Conservation (phyloP, 352 stramenopile species). For the Peronospora tabacina region DNA sequence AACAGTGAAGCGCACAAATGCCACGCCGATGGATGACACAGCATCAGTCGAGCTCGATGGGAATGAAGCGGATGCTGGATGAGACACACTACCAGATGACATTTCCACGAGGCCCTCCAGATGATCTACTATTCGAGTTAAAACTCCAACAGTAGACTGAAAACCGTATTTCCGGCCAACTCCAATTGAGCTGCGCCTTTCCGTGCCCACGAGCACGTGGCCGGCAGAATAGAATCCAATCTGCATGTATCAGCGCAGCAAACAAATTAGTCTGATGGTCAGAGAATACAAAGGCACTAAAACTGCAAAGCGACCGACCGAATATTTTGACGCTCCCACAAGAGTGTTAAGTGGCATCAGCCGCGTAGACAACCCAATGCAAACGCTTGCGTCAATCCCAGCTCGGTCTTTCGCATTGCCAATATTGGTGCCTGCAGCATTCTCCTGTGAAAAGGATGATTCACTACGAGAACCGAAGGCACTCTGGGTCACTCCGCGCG, state of each 20-base stretch:
- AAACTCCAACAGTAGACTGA: constrained; percentile 66
- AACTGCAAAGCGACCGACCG: constrained; percentile 33
- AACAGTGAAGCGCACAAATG: constrained; percentile 64
- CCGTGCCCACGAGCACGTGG: constrained; percentile 58
- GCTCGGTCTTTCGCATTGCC: constrained; percentile 10
- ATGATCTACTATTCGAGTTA: constrained; percentile 51
- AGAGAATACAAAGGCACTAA: neutral
- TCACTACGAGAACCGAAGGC: constrained; percentile 9
- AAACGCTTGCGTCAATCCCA: constrained; percentile 57
- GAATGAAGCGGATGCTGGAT: constrained; percentile 10
- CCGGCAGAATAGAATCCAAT: constrained; percentile 78
- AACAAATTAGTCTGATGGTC: constrained; percentile 1
- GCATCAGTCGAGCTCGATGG: constrained; percentile 8
- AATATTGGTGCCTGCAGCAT: neutral
- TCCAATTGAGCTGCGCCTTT: constrained; percentile 47
- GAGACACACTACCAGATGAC: constrained; percentile 4
- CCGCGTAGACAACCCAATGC: constrained; percentile 68
- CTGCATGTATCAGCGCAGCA: constrained; percentile 25
- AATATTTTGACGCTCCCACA: constrained; percentile 69
- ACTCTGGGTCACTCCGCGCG: constrained; percentile 17
- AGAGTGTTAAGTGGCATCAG: constrained; percentile 75
- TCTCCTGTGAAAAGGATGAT: constrained; percentile 3
- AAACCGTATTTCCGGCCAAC: constrained; percentile 49
- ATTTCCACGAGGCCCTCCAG: constrained; percentile 12
- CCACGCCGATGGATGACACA: constrained; percentile 25